These are phyloP conservation scores for Ceratobasidium sp. DNA, from an alignment of 1,284 basidiomycete genomes.

Conservation along the genomic window DNA sequence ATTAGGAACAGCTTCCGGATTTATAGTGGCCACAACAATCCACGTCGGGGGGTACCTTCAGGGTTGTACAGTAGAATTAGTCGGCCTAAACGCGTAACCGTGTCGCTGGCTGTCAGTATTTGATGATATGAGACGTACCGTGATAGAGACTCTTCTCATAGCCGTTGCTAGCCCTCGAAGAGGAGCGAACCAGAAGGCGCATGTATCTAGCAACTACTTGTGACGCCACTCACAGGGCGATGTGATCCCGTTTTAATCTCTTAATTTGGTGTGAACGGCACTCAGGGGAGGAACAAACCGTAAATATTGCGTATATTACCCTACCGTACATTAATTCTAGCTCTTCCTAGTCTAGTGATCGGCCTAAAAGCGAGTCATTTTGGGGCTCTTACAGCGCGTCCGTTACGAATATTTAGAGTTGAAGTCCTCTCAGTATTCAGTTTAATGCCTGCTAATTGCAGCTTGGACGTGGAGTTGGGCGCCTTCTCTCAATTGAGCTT, in stretches of 20 bases:
- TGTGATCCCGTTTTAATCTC: neutral
- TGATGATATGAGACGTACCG: neutral
- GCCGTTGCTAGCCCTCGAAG: constrained; percentile 10
- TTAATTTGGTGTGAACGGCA: neutral
- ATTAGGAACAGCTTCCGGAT: too few relatives aligned
- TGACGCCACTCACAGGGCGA: neutral
- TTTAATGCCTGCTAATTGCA: neutral
- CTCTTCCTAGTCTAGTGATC: neutral
- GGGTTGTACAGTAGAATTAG: neutral
- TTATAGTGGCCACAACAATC: neutral
- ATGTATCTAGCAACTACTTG: neutral
- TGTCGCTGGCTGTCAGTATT: neutral
- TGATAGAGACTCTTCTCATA: neutral
- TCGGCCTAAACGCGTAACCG: neutral
- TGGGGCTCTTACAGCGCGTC: too few relatives aligned
- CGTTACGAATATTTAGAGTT: neutral
- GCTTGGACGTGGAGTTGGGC: neutral
- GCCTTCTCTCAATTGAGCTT: neutral
- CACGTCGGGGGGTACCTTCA: neutral
- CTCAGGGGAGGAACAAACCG: neutral
- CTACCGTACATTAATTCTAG: neutral
- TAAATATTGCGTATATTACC: neutral
- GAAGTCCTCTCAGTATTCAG: neutral
- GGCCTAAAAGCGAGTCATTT: neutral
- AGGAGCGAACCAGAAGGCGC: neutral